Base-by-base conservation (phyloP, 2,329 filamentous ascomycete species). In the Fusarium annulatum region DNA sequence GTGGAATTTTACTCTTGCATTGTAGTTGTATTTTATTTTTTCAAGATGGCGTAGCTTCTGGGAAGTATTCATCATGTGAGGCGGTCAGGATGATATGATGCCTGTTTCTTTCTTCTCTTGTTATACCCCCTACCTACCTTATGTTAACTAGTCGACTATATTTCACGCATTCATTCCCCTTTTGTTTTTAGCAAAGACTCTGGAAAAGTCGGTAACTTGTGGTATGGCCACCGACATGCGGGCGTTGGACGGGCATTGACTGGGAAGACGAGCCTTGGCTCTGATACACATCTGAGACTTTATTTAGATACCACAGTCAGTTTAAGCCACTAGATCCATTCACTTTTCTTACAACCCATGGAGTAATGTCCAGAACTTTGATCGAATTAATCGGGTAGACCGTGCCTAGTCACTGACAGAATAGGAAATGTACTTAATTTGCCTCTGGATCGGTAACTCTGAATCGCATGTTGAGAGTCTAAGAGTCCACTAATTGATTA, bases 21-120 rank as follows among this genome's bases (percentile, higher is more conserved):
- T 62, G 64, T 61, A 51, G 38, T 57, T 67, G 61, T 64, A 64
- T 69, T 62, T 61, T 38, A 9, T 33, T 28, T 36, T 42, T 4
- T 45, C 34, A 51, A 21, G 57, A 51, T 56, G 72, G 76, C 70
- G 75, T 61, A 67, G 58, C 69, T 77, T 77, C 73, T 76, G 73
- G 76, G 75, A 76, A 76, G 76, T 70, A 75, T 64, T 64, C 52
- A 57, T 70, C 57, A 71, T 71, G 64, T 73, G 64, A 75, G 66
- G 68, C 55, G 69, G 64, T 48, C 61, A 65, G 36, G 67, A 75
- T 61, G 61, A 68, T 53, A 64, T 76, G 45, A 72, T 79, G 76
- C 72, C 65, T 75, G 62, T 60, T 74, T 75, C 68, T 69, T 36
- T 68, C 58, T 63, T 67, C 60, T 69, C 61, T 48, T 67, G 73